phyloP scores from a whole-genome alignment of 2,329 filamentous ascomycete genomes.

The Gliomastix tumulicola region DNA sequence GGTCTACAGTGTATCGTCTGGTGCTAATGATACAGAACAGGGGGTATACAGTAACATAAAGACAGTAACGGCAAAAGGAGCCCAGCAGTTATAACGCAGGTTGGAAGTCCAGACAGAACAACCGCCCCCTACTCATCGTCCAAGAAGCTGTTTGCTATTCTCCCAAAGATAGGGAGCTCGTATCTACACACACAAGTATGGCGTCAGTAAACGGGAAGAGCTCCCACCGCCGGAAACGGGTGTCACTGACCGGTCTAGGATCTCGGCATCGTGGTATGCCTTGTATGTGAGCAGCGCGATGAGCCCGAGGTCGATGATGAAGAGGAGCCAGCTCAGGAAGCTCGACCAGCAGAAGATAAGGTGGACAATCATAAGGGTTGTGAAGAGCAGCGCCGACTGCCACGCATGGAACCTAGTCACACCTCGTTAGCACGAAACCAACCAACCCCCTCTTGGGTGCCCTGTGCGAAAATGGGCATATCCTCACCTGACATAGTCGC shows the following conservation, averaged over 20 bases:
- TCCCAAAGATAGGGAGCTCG: constrained; percentile 82
- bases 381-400: constrained; percentile 84
- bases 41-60: too few species aligned
- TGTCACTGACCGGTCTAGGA: constrained; percentile 47
- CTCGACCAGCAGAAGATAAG: constrained; percentile 80
- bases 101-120: too few species aligned
- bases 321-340: constrained; percentile 77
- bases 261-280: constrained; percentile 78
- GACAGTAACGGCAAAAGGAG: too few species aligned
- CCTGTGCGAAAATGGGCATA: constrained; percentile 7
- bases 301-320: constrained; percentile 66
- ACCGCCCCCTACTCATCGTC: constrained; percentile 80
- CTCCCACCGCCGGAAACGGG: constrained; percentile 21
- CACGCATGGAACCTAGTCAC: constrained; percentile 79
- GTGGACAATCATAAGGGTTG: constrained; percentile 67
- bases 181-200: constrained; percentile 41
- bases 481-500: constrained; percentile 90
- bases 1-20: too few species aligned
- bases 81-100: too few species aligned
- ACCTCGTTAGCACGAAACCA: not conserved
- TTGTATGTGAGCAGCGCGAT: constrained; percentile 71
- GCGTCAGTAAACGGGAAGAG: constrained; percentile 27
- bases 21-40: too few species aligned
- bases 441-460: not conserved
- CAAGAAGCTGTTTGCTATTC: constrained; percentile 78